Percentiles rank a stretch among this genome's conserved stretches.
Evolutionary conservation across 2,329 filamentous ascomycete genomes (phyloP).

Genomic region (Penicillium nordicum): DNA sequence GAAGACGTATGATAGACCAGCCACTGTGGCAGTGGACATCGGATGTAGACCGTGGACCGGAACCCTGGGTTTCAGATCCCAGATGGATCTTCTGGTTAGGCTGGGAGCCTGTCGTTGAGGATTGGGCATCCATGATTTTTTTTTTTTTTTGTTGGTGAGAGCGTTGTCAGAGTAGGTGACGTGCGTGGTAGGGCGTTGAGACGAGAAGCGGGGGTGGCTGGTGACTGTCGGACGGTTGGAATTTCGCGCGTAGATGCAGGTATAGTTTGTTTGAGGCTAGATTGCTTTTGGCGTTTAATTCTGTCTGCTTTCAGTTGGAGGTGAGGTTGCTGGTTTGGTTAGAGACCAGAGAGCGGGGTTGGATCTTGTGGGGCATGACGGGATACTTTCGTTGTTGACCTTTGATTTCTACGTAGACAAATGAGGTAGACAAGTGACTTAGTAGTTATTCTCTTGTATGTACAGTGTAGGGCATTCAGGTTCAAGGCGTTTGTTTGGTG

Average conservation of each 20-base stretch:
- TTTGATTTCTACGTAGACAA: neutral
- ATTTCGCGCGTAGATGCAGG: neutral
- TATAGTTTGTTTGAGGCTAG: neutral
- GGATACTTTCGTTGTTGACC: neutral
- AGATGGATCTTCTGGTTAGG: neutral
- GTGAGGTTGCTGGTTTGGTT: conserved; percentile 6
- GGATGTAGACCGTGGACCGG: neutral
- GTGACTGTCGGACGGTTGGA: neutral
- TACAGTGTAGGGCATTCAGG: neutral
- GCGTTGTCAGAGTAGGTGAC: neutral
- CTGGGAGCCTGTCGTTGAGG: conserved; percentile 6
- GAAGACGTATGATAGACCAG: conserved; percentile 22
- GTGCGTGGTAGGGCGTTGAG: neutral
- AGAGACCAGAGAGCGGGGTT: conserved; percentile 17
- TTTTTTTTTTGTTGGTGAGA: neutral
- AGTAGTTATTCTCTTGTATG: neutral
- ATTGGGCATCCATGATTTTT: conserved; percentile 20
- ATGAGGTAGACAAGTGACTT: neutral
- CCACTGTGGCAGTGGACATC: conserved; percentile 1
- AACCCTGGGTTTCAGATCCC: neutral
- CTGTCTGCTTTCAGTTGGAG: conserved; percentile 3
- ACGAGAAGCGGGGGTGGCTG: conserved; percentile 9
- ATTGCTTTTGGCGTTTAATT: neutral
- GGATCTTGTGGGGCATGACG: conserved; percentile 11
- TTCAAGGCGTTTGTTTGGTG: neutral